phyloP scores from a whole-genome alignment of 306 rosid species.

The Begonia peltatifolia region DNA sequence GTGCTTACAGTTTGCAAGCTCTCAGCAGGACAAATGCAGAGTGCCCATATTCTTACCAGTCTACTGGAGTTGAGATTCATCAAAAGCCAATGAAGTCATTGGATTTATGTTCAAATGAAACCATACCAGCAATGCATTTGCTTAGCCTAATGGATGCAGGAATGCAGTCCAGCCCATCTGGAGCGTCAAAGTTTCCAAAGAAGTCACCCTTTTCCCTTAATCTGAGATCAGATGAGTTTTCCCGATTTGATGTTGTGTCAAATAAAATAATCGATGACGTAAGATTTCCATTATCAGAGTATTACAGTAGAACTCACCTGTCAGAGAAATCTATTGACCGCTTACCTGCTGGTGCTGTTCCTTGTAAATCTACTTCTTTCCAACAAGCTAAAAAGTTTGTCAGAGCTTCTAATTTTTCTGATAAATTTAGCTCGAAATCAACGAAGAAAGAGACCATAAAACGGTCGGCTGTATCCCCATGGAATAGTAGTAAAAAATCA shows the following conservation, averaged over 20 bases:
- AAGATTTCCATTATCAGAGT: constrained; percentile 31
- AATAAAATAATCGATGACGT: constrained; percentile 28
- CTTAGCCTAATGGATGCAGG: constrained; percentile 97
- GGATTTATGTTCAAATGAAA: constrained; percentile 77
- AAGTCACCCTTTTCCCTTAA: constrained; percentile 39
- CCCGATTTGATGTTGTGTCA: constrained; percentile 30
- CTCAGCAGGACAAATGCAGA: constrained; percentile 44
- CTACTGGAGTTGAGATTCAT: constrained; percentile 38
- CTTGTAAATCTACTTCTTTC: constrained; percentile 37
- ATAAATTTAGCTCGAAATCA: constrained; percentile 32
- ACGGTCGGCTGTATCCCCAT: constrained; percentile 25
- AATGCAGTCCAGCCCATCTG: constrained; percentile 54
- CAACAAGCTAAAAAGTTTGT: constrained; percentile 23
- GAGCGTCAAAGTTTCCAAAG: constrained; percentile 33
- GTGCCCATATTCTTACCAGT: constrained; percentile 34
- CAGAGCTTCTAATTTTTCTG: constrained; percentile 20
- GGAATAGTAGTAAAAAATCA: constrained; percentile 22
- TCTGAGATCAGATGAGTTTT: constrained; percentile 31
- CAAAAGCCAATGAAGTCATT: constrained; percentile 41
- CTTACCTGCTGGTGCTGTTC: constrained; percentile 29
- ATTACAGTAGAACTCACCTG: constrained; percentile 25
- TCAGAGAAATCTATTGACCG: constrained; percentile 41
- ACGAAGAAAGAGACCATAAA: constrained; percentile 41
- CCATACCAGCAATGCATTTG: constrained; percentile 97
- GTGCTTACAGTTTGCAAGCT: constrained; percentile 31